Base-by-base conservation (phyloP, 768 basidiomycete genomes). In the Amanita subjunquillea region DNA sequence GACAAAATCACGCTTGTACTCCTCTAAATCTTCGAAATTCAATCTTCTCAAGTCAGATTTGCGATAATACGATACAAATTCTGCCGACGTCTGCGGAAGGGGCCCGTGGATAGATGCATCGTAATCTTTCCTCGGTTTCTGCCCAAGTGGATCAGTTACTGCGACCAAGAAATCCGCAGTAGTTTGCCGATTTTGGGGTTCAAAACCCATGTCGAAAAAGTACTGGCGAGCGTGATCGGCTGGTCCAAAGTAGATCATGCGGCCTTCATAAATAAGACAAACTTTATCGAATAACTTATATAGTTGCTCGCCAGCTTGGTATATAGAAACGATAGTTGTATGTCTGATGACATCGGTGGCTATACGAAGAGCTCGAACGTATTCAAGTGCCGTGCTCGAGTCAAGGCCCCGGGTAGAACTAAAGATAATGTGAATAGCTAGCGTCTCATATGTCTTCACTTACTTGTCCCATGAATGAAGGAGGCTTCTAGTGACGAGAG, bases 401-500 rank as follows among this genome's bases (percentile, higher is more conserved):
- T 84, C 83, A 39, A 84, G 67, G 5, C 83, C 81, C 37, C 77
- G 71, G 2, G 83, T 83, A 4, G 81, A 77, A 60, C 86, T 89
- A 48, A 22, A 20, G 20, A 41, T 29, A n/a, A n/a, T 12, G 34
- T 5, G 38, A 34, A 39, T 40, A 20, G 48, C 17, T 3, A 30
- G 32, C 32, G 10, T n/a, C 8, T 41, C 10, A 9, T 7, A 20
- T 13, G 15, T 12, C 32, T 46, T 17, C 39, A 59, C 74, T 58
- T 52, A 84, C 84, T 86, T 90, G 68, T 91, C 88, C 89, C 88
- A 91, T 17, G 78, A 78, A 20, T 77, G 74, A 3, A 91, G 67
- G 7, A 76, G 68, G 42, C 80, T 78, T 37, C 85, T 72, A 4
- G 78, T 78, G 0, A 82, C 79, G 50, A 90, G 65, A 2, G 75